Percentiles rank a stretch among this genome's conserved stretches.
Evolutionary conservation across 176 grass and related monocot species (phyloP).

Genomic region (Oryza punctata): DNA sequence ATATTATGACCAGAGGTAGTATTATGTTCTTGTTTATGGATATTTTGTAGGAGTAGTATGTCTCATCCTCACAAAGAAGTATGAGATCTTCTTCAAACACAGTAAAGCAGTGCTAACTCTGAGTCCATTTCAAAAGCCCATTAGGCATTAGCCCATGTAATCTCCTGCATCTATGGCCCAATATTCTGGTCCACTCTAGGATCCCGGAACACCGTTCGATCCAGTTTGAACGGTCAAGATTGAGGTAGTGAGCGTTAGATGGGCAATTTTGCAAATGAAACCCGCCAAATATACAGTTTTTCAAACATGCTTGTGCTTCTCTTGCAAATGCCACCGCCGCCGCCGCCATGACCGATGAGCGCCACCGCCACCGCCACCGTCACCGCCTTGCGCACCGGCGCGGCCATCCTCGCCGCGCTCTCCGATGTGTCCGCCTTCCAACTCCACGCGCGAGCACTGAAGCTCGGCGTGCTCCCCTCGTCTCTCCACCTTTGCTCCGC

Average conservation of each 20-base stretch:
- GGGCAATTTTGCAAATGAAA: neutral
- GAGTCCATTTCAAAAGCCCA: neutral
- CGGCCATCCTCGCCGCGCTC: slow-evolving; percentile 26
- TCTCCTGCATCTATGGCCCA: neutral
- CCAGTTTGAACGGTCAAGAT: neutral
- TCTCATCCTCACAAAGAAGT: too few relatives aligned
- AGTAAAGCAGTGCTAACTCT: too few relatives aligned
- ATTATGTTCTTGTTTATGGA: too few relatives aligned
- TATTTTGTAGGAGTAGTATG: too few relatives aligned
- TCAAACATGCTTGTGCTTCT: neutral
- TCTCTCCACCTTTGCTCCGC: slow-evolving; percentile 44
- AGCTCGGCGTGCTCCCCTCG: slow-evolving; percentile 24
- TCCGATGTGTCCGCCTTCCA: neutral
- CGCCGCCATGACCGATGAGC: slow-evolving; percentile 30
- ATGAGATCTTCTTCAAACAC: too few relatives aligned
- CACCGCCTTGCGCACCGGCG: slow-evolving; percentile 31
- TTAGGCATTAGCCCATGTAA: neutral
- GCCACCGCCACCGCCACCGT: neutral
- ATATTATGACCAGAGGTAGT: too few relatives aligned
- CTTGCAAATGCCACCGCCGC: neutral
- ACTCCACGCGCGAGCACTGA: slow-evolving; percentile 28
- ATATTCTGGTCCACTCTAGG: too few relatives aligned
- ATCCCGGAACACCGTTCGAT: neutral
- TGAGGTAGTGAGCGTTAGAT: neutral
- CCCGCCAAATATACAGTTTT: neutral